Percentiles rank a stretch among this genome's conserved stretches.
These are phyloP conservation scores for Phellopilus nigrolimitatus DNA, from an alignment of 1,284 basidiomycete species.

Conservation along the genomic window DNA sequence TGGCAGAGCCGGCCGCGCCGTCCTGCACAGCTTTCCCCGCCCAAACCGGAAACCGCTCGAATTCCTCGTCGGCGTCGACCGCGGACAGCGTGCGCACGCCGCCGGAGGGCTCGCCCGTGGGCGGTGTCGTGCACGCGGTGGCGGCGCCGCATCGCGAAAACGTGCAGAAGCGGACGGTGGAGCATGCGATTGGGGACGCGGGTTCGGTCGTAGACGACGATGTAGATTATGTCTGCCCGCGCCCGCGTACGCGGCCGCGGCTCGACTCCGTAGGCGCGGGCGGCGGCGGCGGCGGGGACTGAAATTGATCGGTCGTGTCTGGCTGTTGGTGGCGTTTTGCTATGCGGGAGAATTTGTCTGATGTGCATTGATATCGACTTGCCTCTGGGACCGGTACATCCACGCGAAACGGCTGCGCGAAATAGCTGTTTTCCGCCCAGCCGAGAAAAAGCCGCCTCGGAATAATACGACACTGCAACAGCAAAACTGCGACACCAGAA, in stretches of 20 bases:
- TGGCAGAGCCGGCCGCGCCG: not conserved
- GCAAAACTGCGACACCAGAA: too few relatives aligned
- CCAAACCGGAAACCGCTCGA: not conserved
- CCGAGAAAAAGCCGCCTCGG: too few relatives aligned
- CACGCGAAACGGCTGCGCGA: too few relatives aligned
- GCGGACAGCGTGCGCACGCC: not conserved
- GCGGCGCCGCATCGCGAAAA: not conserved
- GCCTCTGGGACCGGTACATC: too few relatives aligned
- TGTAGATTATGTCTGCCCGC: constrained; percentile 5
- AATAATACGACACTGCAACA: too few relatives aligned
- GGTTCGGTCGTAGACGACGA: not conserved
- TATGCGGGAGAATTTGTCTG: too few relatives aligned
- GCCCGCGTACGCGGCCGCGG: constrained; percentile 15
- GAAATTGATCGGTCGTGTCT: too few relatives aligned
- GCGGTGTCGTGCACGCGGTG: too few relatives aligned
- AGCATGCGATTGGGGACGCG: not conserved
- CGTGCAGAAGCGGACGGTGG: constrained; percentile 1
- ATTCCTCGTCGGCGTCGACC: not conserved
- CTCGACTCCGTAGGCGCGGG: constrained; percentile 6
- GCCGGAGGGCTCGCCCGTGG: not conserved
- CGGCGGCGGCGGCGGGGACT: too few relatives aligned
- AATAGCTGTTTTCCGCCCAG: too few relatives aligned
- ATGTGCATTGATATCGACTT: too few relatives aligned
- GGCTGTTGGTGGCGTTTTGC: too few relatives aligned
- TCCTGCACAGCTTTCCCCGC: not conserved